A percentile compares a stretch with the other conserved stretches of the same genome.
These are phyloP conservation scores for Kickxella alabastrina DNA, from an alignment of 192 early-diverging fungal genomes.

Conservation along the genomic window DNA sequence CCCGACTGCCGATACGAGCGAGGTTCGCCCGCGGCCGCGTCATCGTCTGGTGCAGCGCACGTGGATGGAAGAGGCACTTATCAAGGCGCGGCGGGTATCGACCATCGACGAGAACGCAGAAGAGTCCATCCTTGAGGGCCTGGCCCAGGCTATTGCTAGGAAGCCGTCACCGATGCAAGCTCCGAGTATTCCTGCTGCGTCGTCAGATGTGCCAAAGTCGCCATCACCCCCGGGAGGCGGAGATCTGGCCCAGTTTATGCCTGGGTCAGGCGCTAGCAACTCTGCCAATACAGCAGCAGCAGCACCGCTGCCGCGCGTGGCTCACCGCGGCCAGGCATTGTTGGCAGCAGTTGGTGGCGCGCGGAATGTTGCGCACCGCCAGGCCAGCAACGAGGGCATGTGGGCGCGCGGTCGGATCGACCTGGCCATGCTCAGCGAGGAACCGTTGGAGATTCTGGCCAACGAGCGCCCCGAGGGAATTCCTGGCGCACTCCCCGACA, in stretches of 20 bases:
- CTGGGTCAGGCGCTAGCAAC: not conserved
- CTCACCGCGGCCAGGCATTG: conserved; percentile 21
- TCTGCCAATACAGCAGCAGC: too few species aligned
- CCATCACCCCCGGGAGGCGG: conserved; percentile 6
- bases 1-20: conserved; percentile 2
- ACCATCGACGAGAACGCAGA: conserved; percentile 49
- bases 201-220: conserved; percentile 3
- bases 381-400: conserved; percentile 5
- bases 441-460: conserved; percentile 4
- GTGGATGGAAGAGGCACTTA: conserved; percentile 53
- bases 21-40: conserved; percentile 30
- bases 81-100: conserved; percentile 50
- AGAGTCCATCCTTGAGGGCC: conserved; percentile 41
- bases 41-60: conserved; percentile 48
- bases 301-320: conserved; percentile 9
- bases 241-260: conserved; percentile 19
- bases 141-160: conserved; percentile 8
- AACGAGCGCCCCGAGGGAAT: conserved; percentile 2
- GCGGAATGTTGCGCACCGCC: conserved; percentile 8
- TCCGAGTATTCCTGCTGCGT: conserved; percentile 1
- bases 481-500: conserved; percentile 1
- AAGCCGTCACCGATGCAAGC: not conserved
- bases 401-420: conserved; percentile 8
- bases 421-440: conserved; percentile 21
- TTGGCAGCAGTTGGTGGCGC: not conserved